A percentile compares a stretch with the other conserved stretches of the same genome.
Evolutionary conservation across 345 rosid genomes (phyloP).

Genomic region (Melastoma malabathricum): DNA sequence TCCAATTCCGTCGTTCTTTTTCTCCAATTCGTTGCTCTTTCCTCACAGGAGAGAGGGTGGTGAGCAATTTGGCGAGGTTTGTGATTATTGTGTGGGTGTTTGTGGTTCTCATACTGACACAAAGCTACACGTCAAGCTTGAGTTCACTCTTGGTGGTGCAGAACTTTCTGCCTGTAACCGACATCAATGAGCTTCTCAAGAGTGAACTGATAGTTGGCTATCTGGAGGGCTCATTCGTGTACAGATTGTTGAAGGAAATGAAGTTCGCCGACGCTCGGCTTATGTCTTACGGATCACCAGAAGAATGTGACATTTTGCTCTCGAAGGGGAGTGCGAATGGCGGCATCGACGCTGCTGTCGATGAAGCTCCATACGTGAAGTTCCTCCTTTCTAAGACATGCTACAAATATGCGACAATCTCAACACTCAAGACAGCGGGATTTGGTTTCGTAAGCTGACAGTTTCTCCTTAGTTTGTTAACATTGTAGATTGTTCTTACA

Average conservation of each 20-base stretch:
- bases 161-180: slow-evolving; percentile 23
- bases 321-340: not conserved
- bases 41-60: slow-evolving; percentile 44
- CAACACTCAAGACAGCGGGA: not conserved
- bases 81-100: slow-evolving; percentile 58
- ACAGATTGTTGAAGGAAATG: slow-evolving; percentile 10
- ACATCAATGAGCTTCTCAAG: slow-evolving; percentile 22
- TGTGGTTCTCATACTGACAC: slow-evolving; percentile 50
- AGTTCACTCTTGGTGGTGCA: slow-evolving; percentile 43
- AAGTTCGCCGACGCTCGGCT: slow-evolving; percentile 15
- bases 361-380: not conserved
- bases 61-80: slow-evolving; percentile 29
- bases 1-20: not conserved
- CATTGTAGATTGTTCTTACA: too few relatives aligned
- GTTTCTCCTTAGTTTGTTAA: too few relatives aligned
- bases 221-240: slow-evolving; percentile 27
- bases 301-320: not conserved
- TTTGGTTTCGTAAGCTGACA: slow-evolving; percentile 1
- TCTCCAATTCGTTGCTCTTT: not conserved
- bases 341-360: not conserved
- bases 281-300: not conserved
- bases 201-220: slow-evolving; percentile 38
- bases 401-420: not conserved
- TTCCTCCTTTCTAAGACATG: not conserved
- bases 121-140: slow-evolving; percentile 66